Evolutionary conservation across 768 basidiomycete genomes (phyloP), one percentile per base, ranked within the genome.

Genomic region (Suillus ampliporus): DNA sequence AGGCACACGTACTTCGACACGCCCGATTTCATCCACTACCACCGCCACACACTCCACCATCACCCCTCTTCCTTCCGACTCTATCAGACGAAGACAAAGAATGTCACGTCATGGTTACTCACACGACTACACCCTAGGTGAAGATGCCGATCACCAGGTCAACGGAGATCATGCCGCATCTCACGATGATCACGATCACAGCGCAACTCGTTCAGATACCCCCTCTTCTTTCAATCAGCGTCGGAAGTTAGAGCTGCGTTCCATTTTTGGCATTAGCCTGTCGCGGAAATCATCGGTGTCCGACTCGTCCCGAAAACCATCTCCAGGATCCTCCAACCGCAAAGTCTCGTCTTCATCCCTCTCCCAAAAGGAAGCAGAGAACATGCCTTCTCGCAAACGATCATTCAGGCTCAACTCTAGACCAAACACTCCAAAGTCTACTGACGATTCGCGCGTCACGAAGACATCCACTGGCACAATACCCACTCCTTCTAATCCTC

Each of bases 1-100:
- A 1, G 66, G 78, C 28, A 76, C 83, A 5, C 82, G 87, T 23
- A 70, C 76, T 61, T 78, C 79, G 63, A 87, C 85, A 23, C 84
- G 89, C 7, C 90, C 90, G 4, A 76, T 91, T 26, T 90, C 89
- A 3, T 83, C 86, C 23, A 86, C 84, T 0, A 89, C 89, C 0
- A 84, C 84, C 19, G 82, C 84, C 1, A 89, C 89, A 2, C 84
- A 84, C 68, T 80, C 83, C 21, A 89, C 89, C 5, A 78, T 86
- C 60, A 85, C 83, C 7, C 86, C 87, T n/a, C 76, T 77, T 17
- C 85, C 86, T 0, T 84, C 84, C 28, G 74, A 85, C 76, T 48
- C 60, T 23, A n/a, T 66, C 35, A 63, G 68, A 62, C 67, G 64
- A n/a, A 70, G 68, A 51, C 8, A 64, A 23, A 61, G 63, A 17